Base-by-base conservation (phyloP, 495 filamentous ascomycete species). In the Penicillium lividum region DNA sequence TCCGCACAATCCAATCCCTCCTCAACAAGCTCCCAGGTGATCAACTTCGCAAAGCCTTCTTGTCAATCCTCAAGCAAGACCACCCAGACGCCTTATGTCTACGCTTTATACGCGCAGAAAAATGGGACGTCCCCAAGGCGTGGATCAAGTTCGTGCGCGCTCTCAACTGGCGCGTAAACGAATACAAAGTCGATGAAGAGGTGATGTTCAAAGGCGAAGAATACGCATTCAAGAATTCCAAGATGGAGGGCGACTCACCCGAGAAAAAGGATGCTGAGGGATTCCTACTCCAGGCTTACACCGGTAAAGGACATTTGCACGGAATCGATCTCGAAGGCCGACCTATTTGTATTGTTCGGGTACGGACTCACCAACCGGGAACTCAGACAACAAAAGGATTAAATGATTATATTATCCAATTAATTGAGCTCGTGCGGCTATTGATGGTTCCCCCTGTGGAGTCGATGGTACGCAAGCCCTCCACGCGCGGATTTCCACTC, bases 231-330 rank as follows among this genome's bases (percentile, higher is more conserved):
- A 73, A 77, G 18, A 84, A 86, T n/a, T 78, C 83, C 40, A 81
- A 81, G 57, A 73, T 72, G 30, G 63, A 61, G 9, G 78, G 82
- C 30, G 79, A 86, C 50, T 64, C 79, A 0, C 63, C 66, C 0
- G 73, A 80, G 3, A 82, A 80, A 62, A 84, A 88, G 66, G 88
- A 86, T 49, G 88, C 80, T 5, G 79, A 87, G 34, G 90, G 91
- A 57, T 97, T 97, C 61, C 62, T 97, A 58, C 75, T 82, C 7
- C 93, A 98, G 73, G 73, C 91, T 53, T 76, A 87, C 31, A 86
- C 92, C 73, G 93, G 93, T n/a, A 98, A 97, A 77, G 91, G 89
- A 67, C 92, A 86, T 68, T 75, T 96, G 43, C 92, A 96, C 71
- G 93, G 93, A 0, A 64, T 75, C 7, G 93, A 98, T 69, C 90